A percentile compares a stretch with the other conserved stretches of the same genome.
phyloP scores from a whole-genome alignment of 192 early-diverging fungal species.

The Mortierella hygrophila region DNA sequence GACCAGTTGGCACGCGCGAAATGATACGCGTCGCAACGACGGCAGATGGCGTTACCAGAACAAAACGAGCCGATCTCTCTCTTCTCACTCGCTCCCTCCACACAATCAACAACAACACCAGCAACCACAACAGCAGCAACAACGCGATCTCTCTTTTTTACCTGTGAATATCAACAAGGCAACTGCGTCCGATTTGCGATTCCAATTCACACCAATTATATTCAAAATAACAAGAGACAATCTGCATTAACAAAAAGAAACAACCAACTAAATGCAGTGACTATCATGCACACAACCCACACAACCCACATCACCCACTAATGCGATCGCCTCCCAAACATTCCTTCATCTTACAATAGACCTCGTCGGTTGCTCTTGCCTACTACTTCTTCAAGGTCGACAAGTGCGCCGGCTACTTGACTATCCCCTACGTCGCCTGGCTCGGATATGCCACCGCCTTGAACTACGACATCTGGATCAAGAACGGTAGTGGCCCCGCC shows the following conservation, averaged over 20 bases:
- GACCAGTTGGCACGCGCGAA: neutral
- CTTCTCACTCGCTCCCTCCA: neutral
- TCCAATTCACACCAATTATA: neutral
- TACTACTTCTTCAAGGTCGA: slow-evolving; percentile 55
- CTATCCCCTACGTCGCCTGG: slow-evolving; percentile 49
- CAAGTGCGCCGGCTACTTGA: slow-evolving; percentile 49
- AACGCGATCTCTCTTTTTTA: neutral
- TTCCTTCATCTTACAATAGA: neutral
- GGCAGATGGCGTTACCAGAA: neutral
- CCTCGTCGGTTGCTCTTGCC: slow-evolving; percentile 26
- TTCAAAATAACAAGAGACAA: neutral
- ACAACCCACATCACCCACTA: too few relatives aligned
- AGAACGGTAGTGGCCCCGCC: slow-evolving; percentile 40
- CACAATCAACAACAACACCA: neutral
- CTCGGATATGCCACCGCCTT: slow-evolving; percentile 54
- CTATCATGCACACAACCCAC: neutral
- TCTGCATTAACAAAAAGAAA: neutral
- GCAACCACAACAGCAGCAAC: neutral
- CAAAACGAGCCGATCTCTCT: neutral
- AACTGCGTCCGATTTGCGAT: neutral
- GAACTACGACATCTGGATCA: slow-evolving; percentile 55
- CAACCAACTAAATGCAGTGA: neutral
- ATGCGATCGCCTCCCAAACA: neutral
- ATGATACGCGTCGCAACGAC: neutral
- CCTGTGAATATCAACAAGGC: neutral